Evolutionary conservation across 2,329 filamentous ascomycete species (phyloP).

Genomic region (Trichoderma afroharzianum): DNA sequence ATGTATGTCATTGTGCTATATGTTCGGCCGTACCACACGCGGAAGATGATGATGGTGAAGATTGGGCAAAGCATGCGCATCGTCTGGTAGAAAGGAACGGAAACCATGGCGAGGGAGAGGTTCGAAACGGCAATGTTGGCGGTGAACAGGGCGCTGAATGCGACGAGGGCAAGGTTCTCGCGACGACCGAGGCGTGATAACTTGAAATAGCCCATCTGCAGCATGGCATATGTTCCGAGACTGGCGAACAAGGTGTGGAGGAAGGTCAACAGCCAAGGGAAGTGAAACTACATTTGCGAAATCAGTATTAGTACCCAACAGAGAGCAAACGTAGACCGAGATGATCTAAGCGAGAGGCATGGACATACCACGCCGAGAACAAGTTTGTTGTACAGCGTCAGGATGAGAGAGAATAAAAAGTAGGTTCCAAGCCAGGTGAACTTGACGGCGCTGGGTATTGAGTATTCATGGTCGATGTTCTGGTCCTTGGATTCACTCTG

Average conservation of each 20-base stretch:
- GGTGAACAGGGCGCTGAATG: slow-evolving; percentile 60
- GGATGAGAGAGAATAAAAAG: slow-evolving; percentile 45
- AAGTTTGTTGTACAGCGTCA: slow-evolving; percentile 59
- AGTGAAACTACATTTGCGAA: slow-evolving; percentile 44
- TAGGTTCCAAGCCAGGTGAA: slow-evolving; percentile 50
- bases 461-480: slow-evolving; percentile 44
- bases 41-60: slow-evolving; percentile 60
- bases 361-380: slow-evolving; percentile 48
- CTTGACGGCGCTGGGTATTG: slow-evolving; percentile 43
- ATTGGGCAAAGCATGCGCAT: slow-evolving; percentile 59
- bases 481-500: slow-evolving; percentile 30
- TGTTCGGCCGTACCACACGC: slow-evolving; percentile 50
- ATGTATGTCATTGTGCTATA: slow-evolving; percentile 57
- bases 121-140: slow-evolving; percentile 64
- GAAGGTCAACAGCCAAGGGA: slow-evolving; percentile 59
- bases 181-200: slow-evolving; percentile 48
- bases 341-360: background rate
- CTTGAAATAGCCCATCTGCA: slow-evolving; percentile 50
- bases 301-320: background rate
- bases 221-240: slow-evolving; percentile 51
- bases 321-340: background rate
- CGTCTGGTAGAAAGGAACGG: slow-evolving; percentile 64
- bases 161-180: slow-evolving; percentile 53
- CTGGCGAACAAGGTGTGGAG: slow-evolving; percentile 56
- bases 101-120: slow-evolving; percentile 58